Conservation (phyloP, 2,329 filamentous ascomycete species). For the Diaporthe sp. region DNA sequence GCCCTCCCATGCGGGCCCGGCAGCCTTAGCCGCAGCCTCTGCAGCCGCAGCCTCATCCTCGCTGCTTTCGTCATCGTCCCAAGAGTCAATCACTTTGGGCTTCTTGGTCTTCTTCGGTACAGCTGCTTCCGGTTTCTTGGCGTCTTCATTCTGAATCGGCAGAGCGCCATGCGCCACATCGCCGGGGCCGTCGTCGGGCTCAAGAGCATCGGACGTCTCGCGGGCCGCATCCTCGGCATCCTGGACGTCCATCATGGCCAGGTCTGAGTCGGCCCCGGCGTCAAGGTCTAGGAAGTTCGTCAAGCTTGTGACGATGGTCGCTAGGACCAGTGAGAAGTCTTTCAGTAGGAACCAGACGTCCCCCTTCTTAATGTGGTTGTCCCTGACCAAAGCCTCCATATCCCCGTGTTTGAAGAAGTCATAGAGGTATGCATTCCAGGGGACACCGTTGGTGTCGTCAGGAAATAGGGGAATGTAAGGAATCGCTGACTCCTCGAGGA, state of each 20-base stretch:
- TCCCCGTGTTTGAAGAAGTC: slow-evolving; percentile 85
- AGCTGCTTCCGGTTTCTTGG: slow-evolving; percentile 42
- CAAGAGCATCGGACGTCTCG: slow-evolving; percentile 60
- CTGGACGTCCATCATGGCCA: slow-evolving; percentile 58
- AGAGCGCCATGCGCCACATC: background rate
- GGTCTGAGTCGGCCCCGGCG: slow-evolving; percentile 55
- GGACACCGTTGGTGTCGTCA: slow-evolving; percentile 60
- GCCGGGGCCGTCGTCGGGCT: slow-evolving; percentile 55
- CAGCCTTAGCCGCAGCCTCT: slow-evolving; percentile 11
- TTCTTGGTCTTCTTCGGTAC: slow-evolving; percentile 45
- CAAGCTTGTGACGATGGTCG: slow-evolving; percentile 78
- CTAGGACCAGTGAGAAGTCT: slow-evolving; percentile 67
- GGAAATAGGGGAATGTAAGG: slow-evolving; percentile 75
- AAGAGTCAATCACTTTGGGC: slow-evolving; percentile 55
- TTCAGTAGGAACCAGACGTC: slow-evolving; percentile 82
- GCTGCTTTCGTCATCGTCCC: slow-evolving; percentile 57
- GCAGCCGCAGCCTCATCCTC: slow-evolving; percentile 44
- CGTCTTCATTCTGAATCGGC: slow-evolving; percentile 37
- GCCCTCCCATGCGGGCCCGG: slow-evolving; percentile 42
- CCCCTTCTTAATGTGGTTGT: slow-evolving; percentile 74
- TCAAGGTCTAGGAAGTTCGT: slow-evolving; percentile 67
- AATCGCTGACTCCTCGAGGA: slow-evolving; percentile 80
- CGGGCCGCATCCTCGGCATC: slow-evolving; percentile 49
- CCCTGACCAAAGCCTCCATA: slow-evolving; percentile 67
- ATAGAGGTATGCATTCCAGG: slow-evolving; percentile 76